Evolutionary conservation across 148 eudicot species (phyloP), one percentile per base, ranked within the genome.

Genomic region (Pharnaceum exiguum): DNA sequence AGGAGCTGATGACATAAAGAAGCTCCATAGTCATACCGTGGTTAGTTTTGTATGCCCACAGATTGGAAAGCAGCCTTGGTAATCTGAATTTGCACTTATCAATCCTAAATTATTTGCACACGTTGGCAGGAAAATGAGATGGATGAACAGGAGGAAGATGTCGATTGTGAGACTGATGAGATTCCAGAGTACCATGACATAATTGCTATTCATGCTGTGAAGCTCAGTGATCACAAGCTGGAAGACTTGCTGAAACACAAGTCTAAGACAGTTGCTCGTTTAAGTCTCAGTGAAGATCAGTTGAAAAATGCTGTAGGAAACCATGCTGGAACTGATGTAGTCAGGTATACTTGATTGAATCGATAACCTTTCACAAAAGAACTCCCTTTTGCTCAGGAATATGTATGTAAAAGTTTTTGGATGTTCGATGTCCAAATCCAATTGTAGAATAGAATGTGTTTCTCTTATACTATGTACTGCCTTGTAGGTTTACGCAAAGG

Each of bases 241-340:
- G 22, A 27, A 17, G 29, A 47, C 16, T 48, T 65, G 67, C 31
- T 79, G 27, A 31, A 29, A 13, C 70, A 31, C 12, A 38, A 72
- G 57, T 42, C 76, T 13, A 47, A 42, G 33, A 64, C 59, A 61
- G 79, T 71, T 57, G 44, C 58, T 22, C 87, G 95, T 12, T 50
- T 83, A 45, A 84, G 90, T 60, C 55, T 87, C 59, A 77, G 81
- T 10, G 95, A 87, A 59, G 66, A 65, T 60, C 69, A 52, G 42
- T 76, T 87, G 39, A 40, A 70, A 36, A 36, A 62, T 35, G 81
- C 71, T 63, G 49, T 62, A 3, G 65, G 18, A 19, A 30, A 32
- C 37, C 45, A 67, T 40, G n/a, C n/a, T n/a, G 80, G 75, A 40
- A 25, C 67, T 35, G 65, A 74, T 45, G 64, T 83, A n/a, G 65